phyloP scores from a whole-genome alignment of 257 asterid genomes.

The Euphrasia confusa region DNA sequence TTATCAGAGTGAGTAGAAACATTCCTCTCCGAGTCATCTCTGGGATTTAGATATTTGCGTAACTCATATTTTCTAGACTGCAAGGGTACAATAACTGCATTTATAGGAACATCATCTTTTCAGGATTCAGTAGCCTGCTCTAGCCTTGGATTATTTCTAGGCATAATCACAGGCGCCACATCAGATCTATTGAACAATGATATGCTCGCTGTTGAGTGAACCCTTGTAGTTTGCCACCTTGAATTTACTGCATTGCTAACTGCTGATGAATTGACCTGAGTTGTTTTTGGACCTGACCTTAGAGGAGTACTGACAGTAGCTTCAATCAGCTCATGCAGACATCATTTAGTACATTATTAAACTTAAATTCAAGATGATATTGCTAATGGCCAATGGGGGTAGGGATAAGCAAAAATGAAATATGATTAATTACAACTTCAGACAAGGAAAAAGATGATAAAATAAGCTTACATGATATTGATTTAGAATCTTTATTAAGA shows the following conservation, averaged over 20 bases:
- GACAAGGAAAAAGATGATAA: conserved; percentile 21
- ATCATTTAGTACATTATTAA: conserved; percentile 22
- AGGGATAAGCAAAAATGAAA: not conserved
- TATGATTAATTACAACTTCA: conserved; percentile 9
- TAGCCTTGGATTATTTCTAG: conserved; percentile 60
- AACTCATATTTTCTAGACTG: conserved; percentile 64
- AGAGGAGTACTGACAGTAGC: conserved; percentile 66
- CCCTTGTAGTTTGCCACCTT: conserved; percentile 60
- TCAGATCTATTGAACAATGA: conserved; percentile 61
- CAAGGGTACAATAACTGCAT: conserved; percentile 47
- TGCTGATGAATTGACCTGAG: conserved; percentile 44
- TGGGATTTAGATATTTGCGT: conserved; percentile 45
- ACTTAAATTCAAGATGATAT: not conserved
- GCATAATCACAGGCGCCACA: conserved; percentile 71
- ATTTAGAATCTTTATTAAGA: conserved; percentile 63
- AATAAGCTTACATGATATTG: conserved; percentile 53
- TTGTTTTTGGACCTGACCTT: conserved; percentile 52
- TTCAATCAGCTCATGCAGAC: conserved; percentile 38
- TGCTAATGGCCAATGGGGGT: no score
- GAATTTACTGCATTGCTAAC: conserved; percentile 43
- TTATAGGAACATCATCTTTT: conserved; percentile 69
- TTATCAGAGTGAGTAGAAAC: conserved; percentile 43
- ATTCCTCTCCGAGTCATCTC: conserved; percentile 56
- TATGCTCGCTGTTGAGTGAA: conserved; percentile 44
- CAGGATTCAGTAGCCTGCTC: conserved; percentile 72